phyloP scores from a whole-genome alignment of 225 moss, liverwort and hornwort species.

The Asterella californica region DNA sequence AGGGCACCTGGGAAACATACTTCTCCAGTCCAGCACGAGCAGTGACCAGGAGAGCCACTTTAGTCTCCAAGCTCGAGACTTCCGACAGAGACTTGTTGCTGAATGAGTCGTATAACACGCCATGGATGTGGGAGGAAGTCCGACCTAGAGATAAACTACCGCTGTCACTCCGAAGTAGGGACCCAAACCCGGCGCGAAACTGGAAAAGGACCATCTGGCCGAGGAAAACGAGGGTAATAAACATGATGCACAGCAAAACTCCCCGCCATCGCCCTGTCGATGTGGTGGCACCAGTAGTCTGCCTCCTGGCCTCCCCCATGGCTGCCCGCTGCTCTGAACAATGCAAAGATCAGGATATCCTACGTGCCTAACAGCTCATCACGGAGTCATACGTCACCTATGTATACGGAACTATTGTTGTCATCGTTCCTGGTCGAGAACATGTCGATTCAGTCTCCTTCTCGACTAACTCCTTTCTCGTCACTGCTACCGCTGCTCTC shows the following conservation, averaged over 20 bases:
- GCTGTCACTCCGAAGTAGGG: not conserved
- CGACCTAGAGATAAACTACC: not conserved
- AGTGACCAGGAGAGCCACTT: conserved; percentile 5
- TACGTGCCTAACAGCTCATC: no score
- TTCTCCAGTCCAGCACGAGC: conserved; percentile 15
- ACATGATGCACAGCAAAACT: conserved; percentile 5
- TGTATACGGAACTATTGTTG: no score
- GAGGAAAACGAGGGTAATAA: conserved; percentile 1
- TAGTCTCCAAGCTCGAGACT: not conserved
- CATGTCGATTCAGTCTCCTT: no score
- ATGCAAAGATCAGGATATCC: no score
- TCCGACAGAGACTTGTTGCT: not conserved
- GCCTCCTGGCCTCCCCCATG: conserved; percentile 16
- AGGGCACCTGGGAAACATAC: conserved; percentile 10
- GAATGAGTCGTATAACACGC: not conserved
- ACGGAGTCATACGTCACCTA: no score
- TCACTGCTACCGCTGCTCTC: no score
- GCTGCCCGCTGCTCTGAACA: not conserved
- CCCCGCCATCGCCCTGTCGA: conserved; percentile 12
- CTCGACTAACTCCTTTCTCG: no score
- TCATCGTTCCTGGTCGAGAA: no score
- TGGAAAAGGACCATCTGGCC: conserved; percentile 14
- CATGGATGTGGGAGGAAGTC: not conserved
- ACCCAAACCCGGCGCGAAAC: not conserved
- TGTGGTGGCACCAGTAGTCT: not conserved